Evolutionary conservation across 306 rosid species (phyloP).

Genomic region (Lathyrus aphaca): DNA sequence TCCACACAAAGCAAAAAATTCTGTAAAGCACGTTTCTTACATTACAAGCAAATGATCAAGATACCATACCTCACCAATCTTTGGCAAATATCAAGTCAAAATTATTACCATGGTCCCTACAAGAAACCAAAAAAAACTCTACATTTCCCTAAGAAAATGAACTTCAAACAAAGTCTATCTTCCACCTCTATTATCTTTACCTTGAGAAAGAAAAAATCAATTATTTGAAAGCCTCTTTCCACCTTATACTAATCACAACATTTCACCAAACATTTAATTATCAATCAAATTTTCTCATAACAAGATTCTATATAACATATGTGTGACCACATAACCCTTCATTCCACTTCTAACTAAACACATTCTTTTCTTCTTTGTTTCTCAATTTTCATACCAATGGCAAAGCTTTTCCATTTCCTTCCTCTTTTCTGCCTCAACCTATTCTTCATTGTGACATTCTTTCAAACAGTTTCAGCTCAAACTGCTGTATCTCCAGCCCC

Average conservation of each 20-base stretch:
- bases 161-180: constrained; percentile 19
- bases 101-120: constrained; percentile 41
- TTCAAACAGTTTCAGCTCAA: constrained; percentile 45
- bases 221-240: constrained; percentile 51
- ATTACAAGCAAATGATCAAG: constrained; percentile 42
- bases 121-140: constrained; percentile 9
- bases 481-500: constrained; percentile 59
- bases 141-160: constrained; percentile 5
- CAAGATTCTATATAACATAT: constrained; percentile 26
- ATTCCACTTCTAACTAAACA: constrained; percentile 27
- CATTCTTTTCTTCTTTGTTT: neutral
- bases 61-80: constrained; percentile 38
- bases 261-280: constrained; percentile 55
- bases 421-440: constrained; percentile 14
- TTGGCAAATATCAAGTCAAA: constrained; percentile 50
- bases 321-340: constrained; percentile 27
- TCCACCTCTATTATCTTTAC: neutral
- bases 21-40: constrained; percentile 43
- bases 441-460: constrained; percentile 1
- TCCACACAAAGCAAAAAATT: constrained; percentile 37
- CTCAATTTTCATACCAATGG: constrained; percentile 23
- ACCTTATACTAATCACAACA: constrained; percentile 53
- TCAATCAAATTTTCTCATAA: constrained; percentile 24
- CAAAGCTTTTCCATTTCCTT: constrained; percentile 37
- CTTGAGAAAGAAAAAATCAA: constrained; percentile 37